These are phyloP conservation scores for Tremella mesenterica DNA, from an alignment of 768 basidiomycete genomes.

Conservation along the genomic window DNA sequence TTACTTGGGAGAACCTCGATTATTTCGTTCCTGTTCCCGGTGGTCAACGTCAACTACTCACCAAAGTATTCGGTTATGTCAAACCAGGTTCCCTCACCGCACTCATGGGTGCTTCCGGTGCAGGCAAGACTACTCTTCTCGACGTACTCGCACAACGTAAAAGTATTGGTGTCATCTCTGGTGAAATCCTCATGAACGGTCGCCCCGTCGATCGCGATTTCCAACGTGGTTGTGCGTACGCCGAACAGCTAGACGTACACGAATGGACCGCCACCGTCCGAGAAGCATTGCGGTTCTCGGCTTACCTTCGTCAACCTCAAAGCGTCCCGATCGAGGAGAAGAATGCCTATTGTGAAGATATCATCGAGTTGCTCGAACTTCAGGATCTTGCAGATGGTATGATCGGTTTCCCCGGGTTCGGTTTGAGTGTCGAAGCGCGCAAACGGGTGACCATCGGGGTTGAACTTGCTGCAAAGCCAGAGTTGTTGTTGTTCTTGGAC, in stretches of 20 bases:
- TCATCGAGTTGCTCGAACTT: conserved; percentile 74
- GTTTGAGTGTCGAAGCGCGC: conserved; percentile 56
- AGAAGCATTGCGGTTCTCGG: conserved; percentile 72
- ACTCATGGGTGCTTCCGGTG: conserved; percentile 45
- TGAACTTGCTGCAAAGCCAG: conserved; percentile 77
- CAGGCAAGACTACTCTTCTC: conserved; percentile 45
- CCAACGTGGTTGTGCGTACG: conserved; percentile 67
- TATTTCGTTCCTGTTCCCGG: conserved; percentile 52
- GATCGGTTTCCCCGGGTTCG: conserved; percentile 54
- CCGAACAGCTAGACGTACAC: conserved; percentile 68
- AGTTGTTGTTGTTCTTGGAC: conserved; percentile 73
- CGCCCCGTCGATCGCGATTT: conserved; percentile 51
- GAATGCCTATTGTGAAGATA: conserved; percentile 60
- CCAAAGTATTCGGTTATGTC: conserved; percentile 50
- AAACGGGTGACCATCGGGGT: conserved; percentile 82
- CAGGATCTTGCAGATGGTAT: conserved; percentile 76
- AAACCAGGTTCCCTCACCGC: conserved; percentile 56
- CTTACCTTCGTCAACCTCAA: conserved; percentile 64
- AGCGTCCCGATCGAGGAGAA: conserved; percentile 61
- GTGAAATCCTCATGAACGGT: conserved; percentile 62
- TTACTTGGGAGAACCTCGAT: conserved; percentile 62
- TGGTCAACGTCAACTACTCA: conserved; percentile 41
- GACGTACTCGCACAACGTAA: conserved; percentile 60
- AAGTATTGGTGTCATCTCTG: conserved; percentile 61
- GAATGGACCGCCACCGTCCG: conserved; percentile 65